Base-by-base conservation (phyloP, 139 green algal genomes). In the Coelastrella sp. region DNA sequence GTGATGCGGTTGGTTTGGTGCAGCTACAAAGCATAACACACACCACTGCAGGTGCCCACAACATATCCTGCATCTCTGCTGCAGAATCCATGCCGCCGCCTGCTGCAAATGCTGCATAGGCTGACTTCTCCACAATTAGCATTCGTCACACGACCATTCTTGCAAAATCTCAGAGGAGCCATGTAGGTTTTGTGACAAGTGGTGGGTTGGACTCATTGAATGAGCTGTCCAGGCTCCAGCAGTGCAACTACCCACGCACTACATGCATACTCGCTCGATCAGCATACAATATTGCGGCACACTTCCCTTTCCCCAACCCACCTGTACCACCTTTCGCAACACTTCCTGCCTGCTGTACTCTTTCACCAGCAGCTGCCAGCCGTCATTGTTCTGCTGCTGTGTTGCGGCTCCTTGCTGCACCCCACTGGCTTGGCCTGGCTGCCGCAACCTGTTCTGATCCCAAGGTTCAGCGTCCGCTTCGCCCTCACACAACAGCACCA, bases 281-380 rank as follows among this genome's bases (percentile, higher is more conserved):
- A 76, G 63, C 0, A 70, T 15, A 12, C 63, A 70, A 5, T 15
- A 5, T 20, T 15, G 14, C 12, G 4, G 14, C 5, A 5, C 11
- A 20, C 63, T 15, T 20, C 63, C 17, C 68, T 76, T 15, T 25
- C 19, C 68, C 8, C 57, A 24, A 0, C 84, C 10, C 56, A 89
- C 85, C 87, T 93, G 87, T 6, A 89, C 89, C 22, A 96, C 91
- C 61, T 91, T 90, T 22, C 94, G 76, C 66, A 91, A 6, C 59
- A 85, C 86, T 61, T 90, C 86, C 7, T 85, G 89, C 7, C 93
- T 61, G 89, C 94, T 91, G n/a, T 95, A 91, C 57, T 65, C 87
- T 12, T 76, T 65, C 75, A 96, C 87, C 82, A 95, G 72, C 56
- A 82, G 70, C 61, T 94, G 78, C 76, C 94, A 87, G 19, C 84